Base-by-base conservation (phyloP, 2,329 filamentous ascomycete species). In the Colletotrichum trifolii region DNA sequence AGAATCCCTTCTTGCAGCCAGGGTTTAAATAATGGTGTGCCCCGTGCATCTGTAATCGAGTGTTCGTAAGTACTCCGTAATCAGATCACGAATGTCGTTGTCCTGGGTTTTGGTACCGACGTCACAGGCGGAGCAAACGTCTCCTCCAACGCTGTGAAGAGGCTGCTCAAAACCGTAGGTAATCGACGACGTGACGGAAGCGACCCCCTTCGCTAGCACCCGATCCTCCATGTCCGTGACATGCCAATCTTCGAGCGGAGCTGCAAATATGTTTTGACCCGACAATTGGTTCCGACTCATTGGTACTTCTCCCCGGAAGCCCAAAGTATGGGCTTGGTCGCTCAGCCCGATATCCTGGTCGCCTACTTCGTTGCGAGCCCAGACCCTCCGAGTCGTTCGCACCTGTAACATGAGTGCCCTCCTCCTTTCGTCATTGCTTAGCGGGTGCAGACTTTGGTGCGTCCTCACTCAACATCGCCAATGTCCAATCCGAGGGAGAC, bases 171-270 rank as follows among this genome's bases (percentile, higher is more conserved):
- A 56, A 46, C 10, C 50, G 38, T 13, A 17, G 17, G 17, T 17
- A 33, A 13, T 46, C n/a, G 38, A 36, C 13, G 34, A 33, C 25
- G 54, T n/a, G 40, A 25, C 57, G 34, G 38, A 34, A n/a, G 11
- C 62, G 52, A 55, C 43, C 12, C 50, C 34, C 43, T 34, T 46
- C 39, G 15, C 56, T 17, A 64, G 45, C 36, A 25, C 35, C 17
- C 8, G 17, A 17, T 25, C 60, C 43, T 35, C 25, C 33, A 34
- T 47, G 53, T 56, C 45, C 40, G 62, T 47, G 17, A 42, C 50
- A 56, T 61, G 12, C 25, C 53, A 45, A 56, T 40, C 56, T 46
- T 58, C 38, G 52, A 50, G 58, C 62, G 62, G 52, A 56, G 52
- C 62, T 46, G 35, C n/a, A 13, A n/a, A 46, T 15, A n/a, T 35